Percentiles rank a stretch among this genome's conserved stretches.
phyloP scores from a whole-genome alignment of 192 early-diverging fungal species.

The Anaeromyces robustus region DNA sequence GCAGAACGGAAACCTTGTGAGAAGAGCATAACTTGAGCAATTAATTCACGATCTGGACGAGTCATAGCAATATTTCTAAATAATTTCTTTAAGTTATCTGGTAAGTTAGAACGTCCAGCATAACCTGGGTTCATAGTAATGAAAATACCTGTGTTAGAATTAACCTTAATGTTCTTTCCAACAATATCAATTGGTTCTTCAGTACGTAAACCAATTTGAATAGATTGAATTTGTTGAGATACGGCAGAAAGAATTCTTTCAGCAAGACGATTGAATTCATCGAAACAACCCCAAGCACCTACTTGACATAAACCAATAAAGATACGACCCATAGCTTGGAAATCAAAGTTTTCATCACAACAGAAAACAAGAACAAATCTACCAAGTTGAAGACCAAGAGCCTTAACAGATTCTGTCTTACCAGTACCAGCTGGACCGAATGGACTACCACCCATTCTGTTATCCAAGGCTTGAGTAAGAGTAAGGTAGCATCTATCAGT shows the following conservation, averaged over 20 bases:
- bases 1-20: constrained; percentile 98
- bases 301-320: constrained; percentile 98
- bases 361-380: constrained; percentile 98
- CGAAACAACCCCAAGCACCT: constrained; percentile 99
- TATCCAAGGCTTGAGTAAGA: constrained; percentile 88
- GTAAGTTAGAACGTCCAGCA: constrained; percentile 92
- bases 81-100: constrained; percentile 97
- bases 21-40: constrained; percentile 99
- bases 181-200: constrained; percentile 65
- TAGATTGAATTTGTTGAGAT: constrained; percentile 97
- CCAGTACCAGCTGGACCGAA: constrained; percentile 98
- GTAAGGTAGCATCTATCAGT: constrained; percentile 99
- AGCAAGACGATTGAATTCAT: constrained; percentile 98
- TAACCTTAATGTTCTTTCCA: constrained; percentile 68
- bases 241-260: constrained; percentile 97
- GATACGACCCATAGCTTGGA: constrained; percentile 99
- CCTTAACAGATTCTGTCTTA: constrained; percentile 98
- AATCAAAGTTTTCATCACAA: constrained; percentile 99
- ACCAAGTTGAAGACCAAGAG: constrained; percentile 84
- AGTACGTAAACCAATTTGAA: constrained; percentile 78
- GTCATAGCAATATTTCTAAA: constrained; percentile 99
- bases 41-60: constrained; percentile 89
- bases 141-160: constrained; percentile 86
- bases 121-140: constrained; percentile 99
- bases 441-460: constrained; percentile 85